Conservation (phyloP, 768 basidiomycete species). For the Trametes elegans region DNA sequence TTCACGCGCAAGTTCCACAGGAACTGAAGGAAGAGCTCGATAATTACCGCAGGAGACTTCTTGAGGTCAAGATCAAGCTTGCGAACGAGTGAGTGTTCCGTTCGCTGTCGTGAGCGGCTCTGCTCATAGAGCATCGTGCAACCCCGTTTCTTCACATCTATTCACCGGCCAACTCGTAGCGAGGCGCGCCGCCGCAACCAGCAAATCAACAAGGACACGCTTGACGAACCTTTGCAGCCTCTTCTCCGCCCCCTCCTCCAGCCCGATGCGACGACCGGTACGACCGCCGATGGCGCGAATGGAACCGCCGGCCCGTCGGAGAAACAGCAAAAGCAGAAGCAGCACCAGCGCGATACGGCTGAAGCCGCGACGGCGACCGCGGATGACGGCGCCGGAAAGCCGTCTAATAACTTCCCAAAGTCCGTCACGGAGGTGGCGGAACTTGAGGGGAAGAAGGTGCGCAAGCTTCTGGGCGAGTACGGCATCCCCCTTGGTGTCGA, state of each 20-base stretch:
- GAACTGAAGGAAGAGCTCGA: slow-evolving; percentile 39
- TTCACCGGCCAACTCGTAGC: no score
- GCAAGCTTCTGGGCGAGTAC: slow-evolving; percentile 43
- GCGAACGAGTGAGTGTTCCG: slow-evolving; percentile 44
- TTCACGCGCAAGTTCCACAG: slow-evolving; percentile 42
- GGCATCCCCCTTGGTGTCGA: slow-evolving; percentile 30
- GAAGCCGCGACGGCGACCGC: neutral
- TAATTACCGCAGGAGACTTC: slow-evolving; percentile 41
- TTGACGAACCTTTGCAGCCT: slow-evolving; percentile 44
- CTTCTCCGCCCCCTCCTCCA: slow-evolving; percentile 47
- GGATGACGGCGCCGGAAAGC: neutral
- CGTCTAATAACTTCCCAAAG: slow-evolving; percentile 41
- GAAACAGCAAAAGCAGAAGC: neutral
- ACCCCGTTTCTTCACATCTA: no score
- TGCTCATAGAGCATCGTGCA: no score
- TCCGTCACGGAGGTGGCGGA: slow-evolving; percentile 44
- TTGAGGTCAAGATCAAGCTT: slow-evolving; percentile 42
- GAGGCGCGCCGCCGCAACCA: slow-evolving; percentile 47
- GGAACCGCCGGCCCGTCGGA: no score
- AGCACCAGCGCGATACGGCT: neutral
- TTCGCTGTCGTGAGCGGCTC: no score
- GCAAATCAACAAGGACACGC: slow-evolving; percentile 34
- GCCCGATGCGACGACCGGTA: neutral
- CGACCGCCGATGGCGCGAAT: neutral
- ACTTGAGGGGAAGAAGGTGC: slow-evolving; percentile 41